These are phyloP conservation scores for Ophidiomyces ophidiicola DNA, from an alignment of 2,329 filamentous ascomycete genomes.

Conservation along the genomic window DNA sequence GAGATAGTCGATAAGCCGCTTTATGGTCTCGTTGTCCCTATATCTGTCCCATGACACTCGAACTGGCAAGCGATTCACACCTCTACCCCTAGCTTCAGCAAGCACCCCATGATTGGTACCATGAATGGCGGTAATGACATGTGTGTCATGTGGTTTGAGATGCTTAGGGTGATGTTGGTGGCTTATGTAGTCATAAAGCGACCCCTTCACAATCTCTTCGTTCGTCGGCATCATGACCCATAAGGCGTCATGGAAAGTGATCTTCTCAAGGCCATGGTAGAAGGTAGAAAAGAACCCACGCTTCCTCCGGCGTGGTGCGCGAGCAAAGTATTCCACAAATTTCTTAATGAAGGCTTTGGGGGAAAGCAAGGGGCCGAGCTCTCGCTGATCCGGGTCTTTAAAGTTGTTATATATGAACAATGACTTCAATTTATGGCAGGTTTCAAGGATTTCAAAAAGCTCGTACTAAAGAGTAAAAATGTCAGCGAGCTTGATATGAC, in stretches of 20 bases:
- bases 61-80: neutral
- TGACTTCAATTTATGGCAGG: neutral
- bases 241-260: neutral
- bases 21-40: neutral
- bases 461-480: neutral
- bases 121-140: neutral
- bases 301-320: neutral
- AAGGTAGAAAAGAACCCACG: neutral
- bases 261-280: neutral
- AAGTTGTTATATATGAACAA: neutral
- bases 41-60: neutral
- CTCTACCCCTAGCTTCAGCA: neutral
- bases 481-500: neutral
- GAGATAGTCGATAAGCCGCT: slow-evolving; percentile 1
- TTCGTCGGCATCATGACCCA: slow-evolving; percentile 1
- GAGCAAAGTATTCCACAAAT: neutral
- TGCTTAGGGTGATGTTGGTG: neutral
- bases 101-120: neutral
- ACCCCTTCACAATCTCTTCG: neutral
- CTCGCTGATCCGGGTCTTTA: neutral
- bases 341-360: slow-evolving; percentile 1
- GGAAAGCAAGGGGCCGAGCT: neutral
- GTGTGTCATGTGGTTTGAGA: neutral
- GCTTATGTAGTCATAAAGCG: neutral
- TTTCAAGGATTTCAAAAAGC: neutral